A percentile compares a stretch with the other conserved stretches of the same genome.
These are phyloP conservation scores for Leishmania gerbilli DNA, from an alignment of 208 protist genomes.

Conservation along the genomic window DNA sequence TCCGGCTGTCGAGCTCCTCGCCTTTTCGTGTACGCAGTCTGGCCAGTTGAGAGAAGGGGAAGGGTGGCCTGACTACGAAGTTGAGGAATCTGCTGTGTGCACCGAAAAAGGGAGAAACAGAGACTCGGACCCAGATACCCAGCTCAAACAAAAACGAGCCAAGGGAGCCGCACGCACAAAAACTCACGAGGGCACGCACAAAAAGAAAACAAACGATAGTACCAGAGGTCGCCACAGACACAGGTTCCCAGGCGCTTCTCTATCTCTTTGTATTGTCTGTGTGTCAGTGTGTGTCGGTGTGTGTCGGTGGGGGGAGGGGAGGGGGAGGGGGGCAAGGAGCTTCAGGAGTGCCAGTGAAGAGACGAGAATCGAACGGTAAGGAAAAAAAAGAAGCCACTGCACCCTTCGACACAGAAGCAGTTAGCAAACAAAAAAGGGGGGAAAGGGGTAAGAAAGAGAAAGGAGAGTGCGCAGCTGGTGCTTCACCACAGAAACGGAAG, in stretches of 20 bases:
- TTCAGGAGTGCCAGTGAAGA: constrained; percentile 6
- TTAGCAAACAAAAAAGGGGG: not conserved
- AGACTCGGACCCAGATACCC: not conserved
- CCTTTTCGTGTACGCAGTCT: not conserved
- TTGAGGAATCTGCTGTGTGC: not conserved
- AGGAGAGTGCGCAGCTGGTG: not conserved
- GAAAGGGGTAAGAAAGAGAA: not conserved
- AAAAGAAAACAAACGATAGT: not conserved
- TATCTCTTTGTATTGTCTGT: not conserved
- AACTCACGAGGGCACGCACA: not conserved
- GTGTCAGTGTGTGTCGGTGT: not conserved
- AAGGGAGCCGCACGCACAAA: not conserved
- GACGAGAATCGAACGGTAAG: not conserved
- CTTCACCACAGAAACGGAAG: not conserved
- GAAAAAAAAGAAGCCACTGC: constrained; percentile 6
- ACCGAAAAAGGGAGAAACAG: not conserved
- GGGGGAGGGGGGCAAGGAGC: not conserved
- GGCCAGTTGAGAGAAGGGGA: not conserved
- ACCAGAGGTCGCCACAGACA: not conserved
- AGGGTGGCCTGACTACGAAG: not conserved
- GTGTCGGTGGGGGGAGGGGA: too few species aligned
- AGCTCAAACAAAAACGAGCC: not conserved
- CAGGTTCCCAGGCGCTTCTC: not conserved
- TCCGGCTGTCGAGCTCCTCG: not conserved
- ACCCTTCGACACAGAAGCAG: not conserved